Conservation (phyloP, 148 eudicot genomes). For the Cornus controversa region DNA sequence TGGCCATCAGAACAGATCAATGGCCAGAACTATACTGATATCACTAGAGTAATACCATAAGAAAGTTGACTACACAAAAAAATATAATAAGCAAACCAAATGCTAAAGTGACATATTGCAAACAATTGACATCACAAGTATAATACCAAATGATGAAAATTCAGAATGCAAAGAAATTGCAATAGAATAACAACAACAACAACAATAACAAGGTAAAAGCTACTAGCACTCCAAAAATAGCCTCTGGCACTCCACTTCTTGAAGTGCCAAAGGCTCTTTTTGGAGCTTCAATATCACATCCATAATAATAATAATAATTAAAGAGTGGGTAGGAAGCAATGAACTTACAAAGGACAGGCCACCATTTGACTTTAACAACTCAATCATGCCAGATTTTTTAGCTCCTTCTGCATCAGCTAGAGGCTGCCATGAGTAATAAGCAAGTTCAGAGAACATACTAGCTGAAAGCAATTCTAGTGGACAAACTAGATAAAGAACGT, state of each 20-base stretch:
- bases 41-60: not conserved
- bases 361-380: constrained; percentile 75
- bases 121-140: not conserved
- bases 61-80: not conserved
- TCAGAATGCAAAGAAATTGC: not conserved
- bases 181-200: not conserved
- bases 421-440: constrained; percentile 60
- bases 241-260: no score
- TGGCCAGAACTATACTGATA: no score
- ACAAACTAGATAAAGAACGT: constrained; percentile 1
- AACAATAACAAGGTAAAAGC: not conserved
- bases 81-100: not conserved
- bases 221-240: no score
- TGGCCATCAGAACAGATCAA: no score
- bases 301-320: no score
- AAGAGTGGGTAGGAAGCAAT: not conserved
- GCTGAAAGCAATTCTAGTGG: not conserved
- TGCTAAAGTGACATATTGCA: not conserved
- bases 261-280: no score
- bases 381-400: constrained; percentile 68
- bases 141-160: not conserved
- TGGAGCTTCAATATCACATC: no score
- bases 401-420: constrained; percentile 99
- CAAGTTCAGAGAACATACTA: constrained; percentile 17
- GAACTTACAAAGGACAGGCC: constrained; percentile 89